Evolutionary conservation across 2,329 filamentous ascomycete species (phyloP), one percentile per base, ranked within the genome.

Genomic region (Curvularia lunata): DNA sequence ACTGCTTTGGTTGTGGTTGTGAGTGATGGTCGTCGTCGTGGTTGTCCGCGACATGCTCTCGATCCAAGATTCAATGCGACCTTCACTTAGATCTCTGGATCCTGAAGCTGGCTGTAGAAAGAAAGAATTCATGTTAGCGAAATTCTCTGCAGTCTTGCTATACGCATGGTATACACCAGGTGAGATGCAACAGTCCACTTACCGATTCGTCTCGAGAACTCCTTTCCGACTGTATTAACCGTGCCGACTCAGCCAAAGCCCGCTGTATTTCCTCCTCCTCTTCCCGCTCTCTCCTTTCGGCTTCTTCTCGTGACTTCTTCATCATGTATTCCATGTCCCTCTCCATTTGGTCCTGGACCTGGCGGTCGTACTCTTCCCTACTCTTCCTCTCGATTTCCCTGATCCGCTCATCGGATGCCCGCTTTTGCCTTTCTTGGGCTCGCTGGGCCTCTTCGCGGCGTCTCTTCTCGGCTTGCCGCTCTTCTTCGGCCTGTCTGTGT

Each of bases 261-360:
- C 30, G 40, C 38, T 59, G 58, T 18, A 51, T 12, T 16, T 60
- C 59, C 16, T 64, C 63, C 12, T 53, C 48, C n/a, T 63, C 49
- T 8, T 62, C 32, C 38, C 50, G 41, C 18, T 61, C 48, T 19
- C 42, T 45, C 28, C 28, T 32, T 1, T 47, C 49, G 9, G 48
- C 60, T 32, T 61, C 62, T 42, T 58, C 58, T 23, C 41, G 52
- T 13, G 63, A 62, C 40, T 55, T 47, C 45, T 30, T 52, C 21
- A 62, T 52, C 54, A 56, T 58, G 40, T 53, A 45, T 19, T 54
- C 48, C 21, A 64, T 46, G n/a, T 65, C 58, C 4, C 38, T 43
- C 5, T 59, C 53, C 45, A 63, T 48, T 18, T 48, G 42, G 38
- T 58, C 28, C 7, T 48, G 52, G 16, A 55, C 23, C 12, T 52